These are phyloP conservation scores for Syzygium jambos DNA, from an alignment of 345 rosid species.

Conservation along the genomic window DNA sequence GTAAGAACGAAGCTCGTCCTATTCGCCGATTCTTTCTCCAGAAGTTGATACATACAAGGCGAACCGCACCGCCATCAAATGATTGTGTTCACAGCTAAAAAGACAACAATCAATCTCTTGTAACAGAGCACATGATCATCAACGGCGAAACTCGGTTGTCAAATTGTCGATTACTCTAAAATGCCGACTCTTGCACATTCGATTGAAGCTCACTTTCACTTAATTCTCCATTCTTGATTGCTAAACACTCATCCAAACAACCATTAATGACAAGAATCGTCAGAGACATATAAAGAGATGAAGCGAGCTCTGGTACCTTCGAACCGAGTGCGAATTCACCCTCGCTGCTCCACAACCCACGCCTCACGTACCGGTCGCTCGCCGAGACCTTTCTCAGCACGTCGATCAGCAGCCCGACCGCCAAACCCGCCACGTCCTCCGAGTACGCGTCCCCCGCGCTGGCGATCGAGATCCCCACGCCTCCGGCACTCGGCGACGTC, in stretches of 20 bases:
- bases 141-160: neutral
- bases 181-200: neutral
- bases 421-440: conserved; percentile 32
- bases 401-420: conserved; percentile 34
- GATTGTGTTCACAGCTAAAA: neutral
- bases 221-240: neutral
- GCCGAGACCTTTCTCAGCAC: conserved; percentile 33
- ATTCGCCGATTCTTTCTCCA: neutral
- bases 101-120: neutral
- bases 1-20: neutral
- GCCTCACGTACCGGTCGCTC: conserved; percentile 14
- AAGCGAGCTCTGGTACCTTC: conserved; percentile 15
- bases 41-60: neutral
- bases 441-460: conserved; percentile 21
- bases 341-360: conserved; percentile 19
- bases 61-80: rapidly evolving
- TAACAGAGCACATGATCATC: neutral
- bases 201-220: neutral
- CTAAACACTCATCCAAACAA: neutral
- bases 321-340: conserved; percentile 25
- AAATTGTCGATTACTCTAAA: neutral
- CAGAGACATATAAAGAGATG: neutral
- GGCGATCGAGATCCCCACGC: conserved; percentile 33
- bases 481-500: conserved; percentile 31
- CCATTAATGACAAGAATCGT: neutral